These are phyloP conservation scores for Blastomyces silverae DNA, from an alignment of 2,329 filamentous ascomycete species.

Conservation along the genomic window DNA sequence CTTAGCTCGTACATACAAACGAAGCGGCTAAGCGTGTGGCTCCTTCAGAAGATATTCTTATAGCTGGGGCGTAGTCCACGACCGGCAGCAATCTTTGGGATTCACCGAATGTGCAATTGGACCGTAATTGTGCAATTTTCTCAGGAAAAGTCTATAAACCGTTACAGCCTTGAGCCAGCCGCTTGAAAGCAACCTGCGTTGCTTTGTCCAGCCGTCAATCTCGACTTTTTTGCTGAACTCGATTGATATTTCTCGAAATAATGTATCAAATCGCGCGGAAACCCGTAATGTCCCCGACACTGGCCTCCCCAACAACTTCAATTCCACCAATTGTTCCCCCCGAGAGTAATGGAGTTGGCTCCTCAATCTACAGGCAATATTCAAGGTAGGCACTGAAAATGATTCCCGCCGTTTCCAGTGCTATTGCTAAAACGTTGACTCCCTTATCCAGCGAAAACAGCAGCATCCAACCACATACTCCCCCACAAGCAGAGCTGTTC, in stretches of 20 bases:
- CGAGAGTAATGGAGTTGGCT: not conserved
- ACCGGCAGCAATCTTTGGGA: not conserved
- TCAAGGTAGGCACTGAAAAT: conserved; percentile 4
- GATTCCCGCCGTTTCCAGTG: not conserved
- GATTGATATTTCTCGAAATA: not conserved
- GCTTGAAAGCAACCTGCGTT: too few relatives aligned
- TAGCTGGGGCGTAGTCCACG: not conserved
- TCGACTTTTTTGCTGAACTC: not conserved
- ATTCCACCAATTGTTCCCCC: not conserved
- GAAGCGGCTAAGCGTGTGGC: not conserved
- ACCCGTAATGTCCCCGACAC: not conserved
- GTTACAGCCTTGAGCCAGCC: not conserved
- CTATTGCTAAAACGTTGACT: not conserved
- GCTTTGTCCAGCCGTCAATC: not conserved
- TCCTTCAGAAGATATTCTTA: not conserved
- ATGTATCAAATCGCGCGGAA: conserved; percentile 6
- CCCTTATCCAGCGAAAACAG: not conserved
- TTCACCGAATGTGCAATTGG: not conserved
- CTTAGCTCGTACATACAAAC: not conserved
- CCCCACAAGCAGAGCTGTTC: not conserved
- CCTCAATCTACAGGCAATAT: not conserved
- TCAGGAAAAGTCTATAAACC: not conserved
- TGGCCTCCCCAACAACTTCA: not conserved
- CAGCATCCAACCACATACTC: not conserved
- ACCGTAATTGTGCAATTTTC: not conserved